A percentile compares a stretch with the other conserved stretches of the same genome.
phyloP scores from a whole-genome alignment of 2,329 filamentous ascomycete species.

The Colletotrichum sansevieriae region DNA sequence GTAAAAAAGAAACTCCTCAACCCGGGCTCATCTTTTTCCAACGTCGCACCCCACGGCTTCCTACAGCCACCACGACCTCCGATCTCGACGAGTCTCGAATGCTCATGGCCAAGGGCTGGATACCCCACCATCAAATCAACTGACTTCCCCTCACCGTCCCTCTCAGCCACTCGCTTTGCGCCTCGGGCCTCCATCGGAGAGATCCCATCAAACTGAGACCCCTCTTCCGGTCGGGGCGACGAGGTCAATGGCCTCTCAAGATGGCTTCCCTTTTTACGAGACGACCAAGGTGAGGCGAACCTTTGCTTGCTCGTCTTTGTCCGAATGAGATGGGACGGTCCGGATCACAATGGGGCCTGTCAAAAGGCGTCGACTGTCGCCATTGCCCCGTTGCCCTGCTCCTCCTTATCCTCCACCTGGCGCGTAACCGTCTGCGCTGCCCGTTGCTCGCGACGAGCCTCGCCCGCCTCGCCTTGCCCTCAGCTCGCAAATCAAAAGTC shows the following conservation, averaged over 20 bases:
- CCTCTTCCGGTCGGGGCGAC: constrained; percentile 22
- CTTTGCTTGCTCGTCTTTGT: neutral
- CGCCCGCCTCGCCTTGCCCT: constrained; percentile 42
- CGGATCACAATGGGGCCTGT: constrained; percentile 26
- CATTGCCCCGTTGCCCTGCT: constrained; percentile 16
- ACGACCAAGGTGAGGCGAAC: constrained; percentile 14
- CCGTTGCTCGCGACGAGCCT: constrained; percentile 34
- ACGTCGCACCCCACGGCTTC: constrained; percentile 24
- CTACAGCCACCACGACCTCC: constrained; percentile 32
- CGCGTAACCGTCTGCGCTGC: constrained; percentile 26
- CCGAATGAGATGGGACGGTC: constrained; percentile 31
- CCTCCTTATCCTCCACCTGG: constrained; percentile 24
- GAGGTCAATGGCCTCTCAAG: constrained; percentile 29
- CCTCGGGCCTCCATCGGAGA: constrained; percentile 39
- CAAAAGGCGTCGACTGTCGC: constrained; percentile 12
- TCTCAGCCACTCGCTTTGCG: constrained; percentile 37
- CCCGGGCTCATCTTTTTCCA: constrained; percentile 22
- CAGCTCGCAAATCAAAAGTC: constrained; percentile 39
- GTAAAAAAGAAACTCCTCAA: constrained; percentile 16
- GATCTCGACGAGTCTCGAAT: constrained; percentile 40
- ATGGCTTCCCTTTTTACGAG: constrained; percentile 8
- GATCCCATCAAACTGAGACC: constrained; percentile 38
- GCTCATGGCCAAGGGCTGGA: constrained; percentile 22
- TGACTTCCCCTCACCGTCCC: constrained; percentile 39
- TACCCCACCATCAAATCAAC: constrained; percentile 40